Evolutionary conservation across 2,329 filamentous ascomycete genomes (phyloP).

Genomic region (Orbilia quercus): DNA sequence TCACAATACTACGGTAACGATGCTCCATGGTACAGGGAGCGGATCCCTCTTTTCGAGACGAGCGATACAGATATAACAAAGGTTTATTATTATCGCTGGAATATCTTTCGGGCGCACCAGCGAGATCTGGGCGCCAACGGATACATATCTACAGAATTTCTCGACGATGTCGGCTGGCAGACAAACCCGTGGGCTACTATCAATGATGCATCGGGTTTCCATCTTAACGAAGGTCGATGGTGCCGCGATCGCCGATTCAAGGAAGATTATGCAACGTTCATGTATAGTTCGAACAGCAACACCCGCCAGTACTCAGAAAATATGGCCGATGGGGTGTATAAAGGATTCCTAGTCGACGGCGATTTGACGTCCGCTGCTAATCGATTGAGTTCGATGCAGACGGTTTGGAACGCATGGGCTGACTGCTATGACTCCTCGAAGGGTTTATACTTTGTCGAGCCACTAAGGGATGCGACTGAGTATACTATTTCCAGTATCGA

Average conservation of each 20-base stretch:
- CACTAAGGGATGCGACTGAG: constrained; percentile 65
- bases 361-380: constrained; percentile 61
- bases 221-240: constrained; percentile 65
- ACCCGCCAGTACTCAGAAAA: constrained; percentile 65
- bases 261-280: constrained; percentile 65
- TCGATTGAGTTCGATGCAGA: constrained; percentile 62
- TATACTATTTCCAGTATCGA: constrained; percentile 66
- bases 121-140: constrained; percentile 64
- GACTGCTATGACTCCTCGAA: constrained; percentile 64
- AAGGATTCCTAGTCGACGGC: constrained; percentile 64
- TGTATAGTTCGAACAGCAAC: constrained; percentile 63
- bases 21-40: constrained; percentile 63
- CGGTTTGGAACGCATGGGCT: constrained; percentile 63
- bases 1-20: constrained; percentile 63
- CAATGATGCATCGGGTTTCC: constrained; percentile 65
- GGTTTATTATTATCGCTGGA: constrained; percentile 66
- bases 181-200: constrained; percentile 64
- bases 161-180: constrained; percentile 65
- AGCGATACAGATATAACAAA: constrained; percentile 63
- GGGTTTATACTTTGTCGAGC: constrained; percentile 65
- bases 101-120: constrained; percentile 65
- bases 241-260: constrained; percentile 65
- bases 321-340: constrained; percentile 64
- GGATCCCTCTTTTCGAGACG: constrained; percentile 64
- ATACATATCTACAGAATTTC: constrained; percentile 66